phyloP scores from a whole-genome alignment of 108 stramenopile species.

The Hondaea fermentalgiana region DNA sequence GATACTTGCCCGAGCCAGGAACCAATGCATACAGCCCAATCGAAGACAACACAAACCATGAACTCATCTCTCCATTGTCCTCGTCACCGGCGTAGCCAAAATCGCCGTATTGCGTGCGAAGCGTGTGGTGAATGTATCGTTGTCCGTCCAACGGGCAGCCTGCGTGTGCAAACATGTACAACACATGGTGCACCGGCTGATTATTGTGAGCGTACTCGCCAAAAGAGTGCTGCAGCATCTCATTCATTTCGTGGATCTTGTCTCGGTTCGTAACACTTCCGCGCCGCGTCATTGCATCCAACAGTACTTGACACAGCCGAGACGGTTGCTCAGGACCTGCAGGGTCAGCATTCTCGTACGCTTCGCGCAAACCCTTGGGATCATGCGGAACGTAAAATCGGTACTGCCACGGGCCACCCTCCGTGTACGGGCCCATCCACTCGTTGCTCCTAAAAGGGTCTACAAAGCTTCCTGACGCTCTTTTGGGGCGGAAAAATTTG shows the following conservation, averaged over 20 bases:
- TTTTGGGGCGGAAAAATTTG: conserved; percentile 21
- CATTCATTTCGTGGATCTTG: conserved; percentile 30
- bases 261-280: background rate
- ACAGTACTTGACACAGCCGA: background rate
- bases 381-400: conserved; percentile 21
- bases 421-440: conserved; percentile 32
- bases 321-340: background rate
- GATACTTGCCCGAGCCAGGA: conserved; percentile 20
- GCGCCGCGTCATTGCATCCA: background rate
- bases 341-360: background rate
- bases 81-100: conserved; percentile 35
- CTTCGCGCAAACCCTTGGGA: background rate
- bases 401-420: conserved; percentile 35
- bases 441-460: background rate
- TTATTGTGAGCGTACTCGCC: conserved; percentile 42
- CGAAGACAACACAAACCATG: conserved; percentile 27
- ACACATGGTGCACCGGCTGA: conserved; percentile 32
- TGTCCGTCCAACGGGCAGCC: background rate
- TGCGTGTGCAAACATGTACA: conserved; percentile 17
- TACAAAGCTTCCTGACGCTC: background rate
- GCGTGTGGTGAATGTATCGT: background rate
- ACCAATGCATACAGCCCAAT: conserved; percentile 19
- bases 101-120: conserved; percentile 15
- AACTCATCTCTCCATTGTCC: conserved; percentile 36
- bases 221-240: conserved; percentile 32